Conservation (phyloP, 257 asterid species). For the Rhazya stricta region DNA sequence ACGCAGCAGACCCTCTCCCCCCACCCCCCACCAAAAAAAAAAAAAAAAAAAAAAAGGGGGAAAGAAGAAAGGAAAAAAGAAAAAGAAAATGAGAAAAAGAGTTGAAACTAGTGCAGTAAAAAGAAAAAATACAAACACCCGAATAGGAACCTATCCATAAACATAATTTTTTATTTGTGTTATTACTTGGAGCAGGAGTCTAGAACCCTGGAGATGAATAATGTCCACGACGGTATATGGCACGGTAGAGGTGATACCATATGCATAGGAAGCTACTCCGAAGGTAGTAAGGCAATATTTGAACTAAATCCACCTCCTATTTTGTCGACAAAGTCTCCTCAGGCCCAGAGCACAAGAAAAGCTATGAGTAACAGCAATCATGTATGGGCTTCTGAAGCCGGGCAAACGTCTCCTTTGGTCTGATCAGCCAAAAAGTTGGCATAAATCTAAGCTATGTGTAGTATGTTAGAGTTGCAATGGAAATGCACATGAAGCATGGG, state of each 20-base stretch:
- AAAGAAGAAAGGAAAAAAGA: neutral
- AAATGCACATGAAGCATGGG: neutral
- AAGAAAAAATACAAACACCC: neutral
- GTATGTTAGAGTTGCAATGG: neutral
- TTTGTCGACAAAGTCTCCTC: constrained; percentile 46
- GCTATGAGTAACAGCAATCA: constrained; percentile 21
- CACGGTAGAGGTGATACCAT: constrained; percentile 94
- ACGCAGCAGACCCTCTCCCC: too few species aligned
- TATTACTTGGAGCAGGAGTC: constrained; percentile 61
- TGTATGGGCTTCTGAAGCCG: constrained; percentile 15
- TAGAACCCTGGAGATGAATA: constrained; percentile 93
- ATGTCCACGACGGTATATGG: constrained; percentile 91
- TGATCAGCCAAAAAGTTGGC: neutral
- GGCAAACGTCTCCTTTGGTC: neutral
- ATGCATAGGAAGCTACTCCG: constrained; percentile 64
- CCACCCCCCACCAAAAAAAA: neutral
- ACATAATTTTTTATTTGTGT: neutral
- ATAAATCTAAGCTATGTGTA: neutral
- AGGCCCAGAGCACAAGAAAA: constrained; percentile 27
- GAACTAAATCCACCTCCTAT: constrained; percentile 39
- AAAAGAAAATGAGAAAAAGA: neutral
- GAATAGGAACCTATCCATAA: neutral
- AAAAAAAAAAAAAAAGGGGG: neutral
- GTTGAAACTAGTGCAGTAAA: neutral
- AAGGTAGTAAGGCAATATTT: constrained; percentile 26